Evolutionary conservation across 2,329 filamentous ascomycete genomes (phyloP).

Genomic region (Lithohypha guttulata): DNA sequence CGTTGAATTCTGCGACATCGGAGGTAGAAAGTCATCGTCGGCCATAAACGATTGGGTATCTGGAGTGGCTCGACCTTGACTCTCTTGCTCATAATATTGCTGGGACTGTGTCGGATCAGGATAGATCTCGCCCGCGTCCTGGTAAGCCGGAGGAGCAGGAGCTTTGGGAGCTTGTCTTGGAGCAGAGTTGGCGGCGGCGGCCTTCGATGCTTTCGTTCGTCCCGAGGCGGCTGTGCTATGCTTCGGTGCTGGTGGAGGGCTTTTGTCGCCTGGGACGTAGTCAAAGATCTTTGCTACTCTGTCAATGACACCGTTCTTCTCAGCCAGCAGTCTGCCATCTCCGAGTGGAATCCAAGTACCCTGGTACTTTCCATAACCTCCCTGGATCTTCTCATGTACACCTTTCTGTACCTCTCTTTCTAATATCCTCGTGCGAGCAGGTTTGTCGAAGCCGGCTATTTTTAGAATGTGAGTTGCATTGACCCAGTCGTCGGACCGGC

Average conservation of each 20-base stretch:
- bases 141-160: constrained; percentile 3
- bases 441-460: constrained; percentile 94
- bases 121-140: constrained; percentile 9
- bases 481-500: constrained; percentile 89
- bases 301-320: constrained; percentile 76
- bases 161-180: constrained; percentile 41
- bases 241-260: constrained; percentile 85
- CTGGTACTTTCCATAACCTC: constrained; percentile 97
- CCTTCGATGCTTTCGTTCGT: constrained; percentile 67
- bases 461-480: constrained; percentile 99
- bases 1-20: constrained; percentile 51
- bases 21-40: constrained; percentile 68
- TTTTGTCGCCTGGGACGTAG: constrained; percentile 71
- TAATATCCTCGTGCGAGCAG: constrained; percentile 83
- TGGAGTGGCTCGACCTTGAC: constrained; percentile 70
- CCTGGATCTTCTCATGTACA: constrained; percentile 93
- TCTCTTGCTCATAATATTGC: constrained; percentile 63
- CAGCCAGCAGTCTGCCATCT: constrained; percentile 68
- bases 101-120: constrained; percentile 44
- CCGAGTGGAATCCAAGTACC: constrained; percentile 95
- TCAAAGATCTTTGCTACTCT: constrained; percentile 82
- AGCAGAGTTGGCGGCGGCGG: constrained; percentile 49
- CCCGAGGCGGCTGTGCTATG: constrained; percentile 61
- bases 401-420: constrained; percentile 97
- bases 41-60: constrained; percentile 76